Base-by-base conservation (phyloP, 1,139 yeast species). In the Eremothecium gossypii region DNA sequence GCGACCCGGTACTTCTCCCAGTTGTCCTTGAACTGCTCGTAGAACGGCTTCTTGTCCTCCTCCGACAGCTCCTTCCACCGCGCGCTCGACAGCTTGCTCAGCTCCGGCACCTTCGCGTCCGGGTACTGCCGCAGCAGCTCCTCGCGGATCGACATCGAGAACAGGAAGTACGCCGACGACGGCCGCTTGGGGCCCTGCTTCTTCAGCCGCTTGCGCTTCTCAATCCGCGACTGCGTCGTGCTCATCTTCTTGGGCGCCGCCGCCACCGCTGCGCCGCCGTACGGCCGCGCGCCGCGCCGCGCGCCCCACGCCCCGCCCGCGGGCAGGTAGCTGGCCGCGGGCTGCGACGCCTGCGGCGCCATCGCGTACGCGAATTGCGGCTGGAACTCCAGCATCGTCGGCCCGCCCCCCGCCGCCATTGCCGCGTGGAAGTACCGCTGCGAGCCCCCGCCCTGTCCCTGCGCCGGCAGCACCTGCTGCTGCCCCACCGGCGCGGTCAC, bases 101-200 rank as follows among this genome's bases (percentile, higher is more conserved):
- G 37, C 41, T 61, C 65, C 7, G 65, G 65, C 7, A 61, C 65
- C 43, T 58, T 59, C 34, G 64, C 62, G 38, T 56, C 61, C 2
- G 65, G 65, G 40, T 53, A 54, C 39, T 59, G 56, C 41, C 55
- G 53, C 33, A 59, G 42, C 23, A 61, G 43, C 34, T 53, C 57
- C 35, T 54, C 52, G 49, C 65, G 57, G 27, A 57, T 60, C 4
- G 60, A 54, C 59, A 60, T 60, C 9, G 63, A 60, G 42, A 58
- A 61, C 39, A 61, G 44, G 48, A 61, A 61, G 43, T 61, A 61
- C 4, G 65, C 65, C 23, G 65, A 60, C 26, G 64, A 59, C 30
- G 65, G 65, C 49, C 65, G 56, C 39, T 61, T 61, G 32, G 65
- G 65, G 13, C 65, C 65, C 48, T 57, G 61, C 44, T 61, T 61